Percentiles rank a stretch among this genome's conserved stretches.
These are phyloP conservation scores for Lablab purpureus DNA, from an alignment of 306 rosid species.

Conservation along the genomic window DNA sequence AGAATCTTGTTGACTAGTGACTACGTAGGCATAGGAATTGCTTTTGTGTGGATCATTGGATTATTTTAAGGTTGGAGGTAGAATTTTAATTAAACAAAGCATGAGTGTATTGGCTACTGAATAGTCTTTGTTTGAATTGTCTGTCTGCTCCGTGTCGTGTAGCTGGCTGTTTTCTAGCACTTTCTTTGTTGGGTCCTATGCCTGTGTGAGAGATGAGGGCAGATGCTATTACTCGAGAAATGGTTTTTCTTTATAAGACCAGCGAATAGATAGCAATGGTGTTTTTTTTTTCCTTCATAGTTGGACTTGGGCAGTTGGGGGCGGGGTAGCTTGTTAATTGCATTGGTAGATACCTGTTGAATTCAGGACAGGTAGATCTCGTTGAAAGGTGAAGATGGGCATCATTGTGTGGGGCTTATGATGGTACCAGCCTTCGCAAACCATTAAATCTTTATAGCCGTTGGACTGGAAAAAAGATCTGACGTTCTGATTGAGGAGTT, in stretches of 20 bases:
- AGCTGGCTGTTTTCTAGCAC: constrained; percentile 1
- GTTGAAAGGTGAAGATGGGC: constrained; percentile 26
- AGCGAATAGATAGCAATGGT: not conserved
- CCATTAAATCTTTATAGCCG: constrained; percentile 23
- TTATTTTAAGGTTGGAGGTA: constrained; percentile 33
- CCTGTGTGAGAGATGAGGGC: not conserved
- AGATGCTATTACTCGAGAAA: constrained; percentile 2
- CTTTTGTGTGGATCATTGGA: constrained; percentile 27
- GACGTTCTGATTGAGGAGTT: constrained; percentile 1
- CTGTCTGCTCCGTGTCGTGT: constrained; percentile 41
- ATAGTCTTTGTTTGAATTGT: constrained; percentile 31
- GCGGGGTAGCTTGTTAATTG: constrained; percentile 33
- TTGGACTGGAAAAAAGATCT: constrained; percentile 22
- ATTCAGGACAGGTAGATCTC: constrained; percentile 15
- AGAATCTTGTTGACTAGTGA: constrained; percentile 60
- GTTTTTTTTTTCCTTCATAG: not conserved
- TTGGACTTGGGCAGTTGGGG: constrained; percentile 27
- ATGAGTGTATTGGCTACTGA: constrained; percentile 4
- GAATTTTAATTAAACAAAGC: constrained; percentile 22
- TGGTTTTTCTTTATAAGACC: not conserved
- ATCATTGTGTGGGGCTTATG: constrained; percentile 30
- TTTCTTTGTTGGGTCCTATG: not conserved
- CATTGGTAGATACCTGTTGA: constrained; percentile 9
- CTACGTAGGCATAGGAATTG: constrained; percentile 44
- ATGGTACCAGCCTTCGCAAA: constrained; percentile 28